A percentile compares a stretch with the other conserved stretches of the same genome.
Conservation (phyloP, 176 grass and related monocot species). For the Ensete glaucum region DNA sequence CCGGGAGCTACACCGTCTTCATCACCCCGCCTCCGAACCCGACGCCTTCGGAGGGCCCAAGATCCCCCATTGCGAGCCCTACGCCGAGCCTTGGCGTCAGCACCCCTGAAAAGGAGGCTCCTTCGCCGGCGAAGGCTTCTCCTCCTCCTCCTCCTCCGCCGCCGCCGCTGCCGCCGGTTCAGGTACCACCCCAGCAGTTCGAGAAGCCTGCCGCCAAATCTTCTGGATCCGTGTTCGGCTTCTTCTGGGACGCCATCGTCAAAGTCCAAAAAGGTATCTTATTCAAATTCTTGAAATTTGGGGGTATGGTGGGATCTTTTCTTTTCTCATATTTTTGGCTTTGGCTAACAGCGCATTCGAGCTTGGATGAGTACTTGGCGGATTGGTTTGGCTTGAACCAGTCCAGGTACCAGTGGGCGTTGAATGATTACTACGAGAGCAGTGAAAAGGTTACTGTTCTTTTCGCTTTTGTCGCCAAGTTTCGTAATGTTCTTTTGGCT, state of each 20-base stretch:
- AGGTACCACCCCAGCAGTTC: slow-evolving; percentile 10
- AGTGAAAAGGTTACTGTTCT: slow-evolving; percentile 2
- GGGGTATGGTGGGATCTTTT: neutral
- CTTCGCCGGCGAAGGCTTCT: neutral
- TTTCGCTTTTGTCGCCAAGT: neutral
- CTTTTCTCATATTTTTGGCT: neutral
- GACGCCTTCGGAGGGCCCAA: slow-evolving; percentile 3
- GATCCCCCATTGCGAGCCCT: slow-evolving; percentile 23
- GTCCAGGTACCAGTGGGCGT: slow-evolving; percentile 22
- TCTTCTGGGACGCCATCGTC: slow-evolving; percentile 21
- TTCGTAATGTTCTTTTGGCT: neutral
- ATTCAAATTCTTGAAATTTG: neutral
- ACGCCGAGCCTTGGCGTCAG: neutral
- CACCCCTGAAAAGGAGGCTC: slow-evolving; percentile 13
- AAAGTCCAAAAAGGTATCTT: slow-evolving; percentile 19
- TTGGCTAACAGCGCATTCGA: slow-evolving; percentile 11
- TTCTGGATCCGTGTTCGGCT: slow-evolving; percentile 6
- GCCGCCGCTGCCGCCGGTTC: slow-evolving; percentile 23
- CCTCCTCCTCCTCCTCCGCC: neutral
- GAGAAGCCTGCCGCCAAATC: slow-evolving; percentile 3
- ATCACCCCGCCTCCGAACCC: slow-evolving; percentile 26
- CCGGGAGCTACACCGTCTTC: slow-evolving; percentile 48
- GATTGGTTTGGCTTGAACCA: slow-evolving; percentile 19
- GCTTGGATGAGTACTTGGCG: slow-evolving; percentile 14
- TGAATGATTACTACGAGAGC: slow-evolving; percentile 20